Base-by-base conservation (phyloP, 768 basidiomycete genomes). In the Leucocoprinus leucothites region DNA sequence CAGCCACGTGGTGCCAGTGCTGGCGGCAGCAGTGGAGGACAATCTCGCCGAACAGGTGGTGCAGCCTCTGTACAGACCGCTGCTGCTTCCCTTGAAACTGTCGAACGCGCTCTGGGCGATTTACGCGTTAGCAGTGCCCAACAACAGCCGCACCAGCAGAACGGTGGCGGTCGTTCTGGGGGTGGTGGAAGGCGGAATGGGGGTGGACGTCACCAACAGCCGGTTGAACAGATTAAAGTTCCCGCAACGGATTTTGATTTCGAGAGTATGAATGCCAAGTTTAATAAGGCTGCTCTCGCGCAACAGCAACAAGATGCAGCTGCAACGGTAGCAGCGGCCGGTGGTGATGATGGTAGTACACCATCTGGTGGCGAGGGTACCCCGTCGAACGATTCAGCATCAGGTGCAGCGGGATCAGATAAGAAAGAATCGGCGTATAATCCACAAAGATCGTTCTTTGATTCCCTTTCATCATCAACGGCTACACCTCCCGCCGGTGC, bases 211-310 rank as follows among this genome's bases (percentile, higher is more conserved):
- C 51, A 47, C 8, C 50, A 48, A 3, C 41, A 48, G 49, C 64
- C 56, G 21, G 61, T 65, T 3, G 70, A 71, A 52, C 70, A 70
- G 38, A 80, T 91, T 53, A 85, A 85, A 48, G 87, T 93, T 0
- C 91, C 91, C 0, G 66, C 75, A 1, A 84, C 84, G 0, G 91
- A 93, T 66, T 94, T 93, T 64, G 91, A 94, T 71, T 94, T 94
- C 67, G 73, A 81, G 66, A 78, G 77, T 53, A 81, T 82, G 52
- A 94, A 93, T 61, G 86, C 87, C 2, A 83, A 83, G 50, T 94
- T 94, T 61, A 89, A 92, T 72, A 92, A 93, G 68, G 72, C 81
- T 9, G 80, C 85, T 13, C 55, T 84, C 36, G 72, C 67, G 13
- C 53, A 48, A 19, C 53, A 55, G 46, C 45, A 55, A 31, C 73